phyloP scores from a whole-genome alignment of 2,329 filamentous ascomycete species.

The Nothophoma quercina region DNA sequence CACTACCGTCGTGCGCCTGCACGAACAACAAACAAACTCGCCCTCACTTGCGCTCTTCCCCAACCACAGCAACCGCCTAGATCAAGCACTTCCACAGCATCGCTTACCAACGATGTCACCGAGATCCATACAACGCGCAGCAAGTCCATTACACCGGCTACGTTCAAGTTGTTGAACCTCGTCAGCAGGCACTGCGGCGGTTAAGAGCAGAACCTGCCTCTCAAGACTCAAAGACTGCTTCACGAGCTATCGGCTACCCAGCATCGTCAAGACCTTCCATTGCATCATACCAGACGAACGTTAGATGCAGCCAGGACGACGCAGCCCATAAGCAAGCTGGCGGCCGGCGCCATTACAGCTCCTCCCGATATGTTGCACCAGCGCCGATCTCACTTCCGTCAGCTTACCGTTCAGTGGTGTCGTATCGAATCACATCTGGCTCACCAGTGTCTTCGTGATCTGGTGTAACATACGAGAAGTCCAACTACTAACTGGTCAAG shows the following conservation, averaged over 20 bases:
- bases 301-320: neutral
- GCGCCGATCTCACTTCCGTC: neutral
- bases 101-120: too few relatives aligned
- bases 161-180: too few relatives aligned
- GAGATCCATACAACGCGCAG: too few relatives aligned
- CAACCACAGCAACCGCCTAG: too few relatives aligned
- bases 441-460: neutral
- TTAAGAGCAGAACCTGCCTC: too few relatives aligned
- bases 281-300: too few relatives aligned
- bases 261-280: neutral
- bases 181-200: too few relatives aligned
- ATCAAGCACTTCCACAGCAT: too few relatives aligned
- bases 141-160: too few relatives aligned
- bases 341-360: neutral
- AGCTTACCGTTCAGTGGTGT: neutral
- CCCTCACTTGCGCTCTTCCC: too few relatives aligned
- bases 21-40: too few relatives aligned
- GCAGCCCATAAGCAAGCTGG: neutral
- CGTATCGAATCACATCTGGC: neutral
- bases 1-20: too few relatives aligned
- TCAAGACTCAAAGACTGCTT: neutral
- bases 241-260: neutral
- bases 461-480: neutral
- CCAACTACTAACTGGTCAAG: neutral
- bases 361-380: neutral